Base-by-base conservation (phyloP, 345 rosid species). In the Brassica cretica region DNA sequence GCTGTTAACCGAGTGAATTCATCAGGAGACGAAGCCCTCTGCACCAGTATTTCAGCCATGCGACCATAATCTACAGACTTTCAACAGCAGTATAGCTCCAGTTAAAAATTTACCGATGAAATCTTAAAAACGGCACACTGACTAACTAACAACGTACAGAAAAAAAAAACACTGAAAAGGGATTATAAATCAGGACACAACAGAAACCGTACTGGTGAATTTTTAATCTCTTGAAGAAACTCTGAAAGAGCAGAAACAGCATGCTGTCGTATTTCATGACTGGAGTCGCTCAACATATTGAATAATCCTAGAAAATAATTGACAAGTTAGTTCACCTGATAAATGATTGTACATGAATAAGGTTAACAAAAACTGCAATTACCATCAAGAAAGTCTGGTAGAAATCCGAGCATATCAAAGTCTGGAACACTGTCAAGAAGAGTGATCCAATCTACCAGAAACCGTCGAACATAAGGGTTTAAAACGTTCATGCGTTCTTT, bases 61-160 rank as follows among this genome's bases (percentile, higher is more conserved):
- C 99, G 97, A 84, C 97, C 97, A 88, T 96, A 96, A 91, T 96
- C 99, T 93, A 93, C 99, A 91, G 97, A 96, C 99, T 96, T 37
- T 91, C 90, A 91, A 90, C 84, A 91, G 87, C 83, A 87, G 86
- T 85, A 91, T 90, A 83, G 90, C 84, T 86, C 76, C 85, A 89
- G 91, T 92, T 89, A 94, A 93, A 85, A 87, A 88, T 89, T 86
- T 83, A 80, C 78, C 80, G 68, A 86, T 86, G 87, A 86, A 87
- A 82, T 25, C 19, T 66, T 33, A 1, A 5, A 35, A 27, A n/a
- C 30, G 24, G 56, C 44, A 64, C 29, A 64, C 4, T 12, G 64
- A 14, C 56, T 49, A 49, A 14, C 53, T 46, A 46, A 64, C 62
- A 37, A 68, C 49, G 55, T 62, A 41, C 72, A 63, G 56, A 82